These are phyloP conservation scores for Neophaeococcomyces mojaviensis DNA, from an alignment of 2,329 filamentous ascomycete species.

Conservation along the genomic window DNA sequence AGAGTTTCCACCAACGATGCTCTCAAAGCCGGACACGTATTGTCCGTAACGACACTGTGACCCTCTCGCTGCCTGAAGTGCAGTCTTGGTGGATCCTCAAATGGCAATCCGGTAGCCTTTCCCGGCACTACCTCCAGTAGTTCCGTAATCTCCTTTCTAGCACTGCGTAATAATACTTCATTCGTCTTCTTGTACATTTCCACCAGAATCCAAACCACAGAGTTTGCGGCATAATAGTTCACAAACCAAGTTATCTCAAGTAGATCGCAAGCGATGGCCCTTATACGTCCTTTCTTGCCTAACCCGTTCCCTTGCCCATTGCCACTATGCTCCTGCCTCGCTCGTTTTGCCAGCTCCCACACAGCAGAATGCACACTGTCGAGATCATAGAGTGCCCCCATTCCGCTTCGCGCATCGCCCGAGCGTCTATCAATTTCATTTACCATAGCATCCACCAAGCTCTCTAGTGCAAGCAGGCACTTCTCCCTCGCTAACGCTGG, in stretches of 20 bases:
- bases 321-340: neutral
- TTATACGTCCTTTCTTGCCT: neutral
- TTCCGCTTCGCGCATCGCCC: slow-evolving; percentile 34
- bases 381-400: slow-evolving; percentile 29
- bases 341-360: slow-evolving; percentile 32
- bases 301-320: too few species aligned
- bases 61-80: slow-evolving; percentile 27
- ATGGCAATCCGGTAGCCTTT: slow-evolving; percentile 33
- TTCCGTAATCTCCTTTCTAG: slow-evolving; percentile 40
- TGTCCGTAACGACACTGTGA: too few species aligned
- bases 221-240: slow-evolving; percentile 45
- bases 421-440: slow-evolving; percentile 35
- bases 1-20: slow-evolving; percentile 41
- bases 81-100: slow-evolving; percentile 37
- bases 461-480: slow-evolving; percentile 34
- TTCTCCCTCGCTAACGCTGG: slow-evolving; percentile 42
- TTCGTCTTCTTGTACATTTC: slow-evolving; percentile 34
- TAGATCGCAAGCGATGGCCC: slow-evolving; percentile 8
- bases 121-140: slow-evolving; percentile 32
- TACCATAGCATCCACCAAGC: slow-evolving; percentile 38
- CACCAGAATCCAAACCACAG: slow-evolving; percentile 47
- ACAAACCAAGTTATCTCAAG: slow-evolving; percentile 39
- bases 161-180: slow-evolving; percentile 29
- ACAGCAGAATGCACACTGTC: slow-evolving; percentile 43
- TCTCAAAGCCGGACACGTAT: slow-evolving; percentile 33